Conservation (phyloP, 73 alveolate genomes). For the Paraurostyla sp. region DNA sequence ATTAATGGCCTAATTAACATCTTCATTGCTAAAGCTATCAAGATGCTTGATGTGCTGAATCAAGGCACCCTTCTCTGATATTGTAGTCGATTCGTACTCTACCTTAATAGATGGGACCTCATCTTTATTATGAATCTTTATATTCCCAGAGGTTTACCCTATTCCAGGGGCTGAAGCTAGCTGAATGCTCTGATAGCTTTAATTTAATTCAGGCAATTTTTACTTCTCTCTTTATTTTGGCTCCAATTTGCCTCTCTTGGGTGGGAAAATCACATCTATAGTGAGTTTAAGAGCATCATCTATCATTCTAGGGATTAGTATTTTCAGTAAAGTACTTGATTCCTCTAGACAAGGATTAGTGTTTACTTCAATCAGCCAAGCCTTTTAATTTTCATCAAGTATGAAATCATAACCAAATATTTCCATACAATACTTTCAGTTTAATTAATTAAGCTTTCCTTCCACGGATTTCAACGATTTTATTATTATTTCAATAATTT, state of each 20-base stretch:
- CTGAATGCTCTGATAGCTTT: background rate
- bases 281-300: conserved; percentile 87
- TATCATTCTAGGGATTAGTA: conserved; percentile 90
- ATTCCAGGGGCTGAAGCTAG: conserved; percentile 16
- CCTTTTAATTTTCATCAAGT: conserved; percentile 85
- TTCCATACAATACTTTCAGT: conserved; percentile 87
- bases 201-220: background rate
- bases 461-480: conserved; percentile 46
- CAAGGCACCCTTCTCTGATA: too few species aligned
- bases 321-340: conserved; percentile 82
- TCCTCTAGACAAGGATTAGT: conserved; percentile 97
- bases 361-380: conserved; percentile 95
- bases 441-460: conserved; percentile 58
- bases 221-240: background rate
- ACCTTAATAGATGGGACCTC: background rate
- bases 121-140: background rate
- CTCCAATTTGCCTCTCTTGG: background rate
- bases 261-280: conserved; percentile 84
- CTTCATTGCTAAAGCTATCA: background rate
- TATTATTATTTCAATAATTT: background rate
- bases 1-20: background rate
- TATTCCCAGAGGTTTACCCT: background rate
- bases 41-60: too few species aligned
- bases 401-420: conserved; percentile 96
- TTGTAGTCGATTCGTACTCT: too few species aligned